Conservation (phyloP, 805 yeast species). For the Candida taoyuanica region DNA sequence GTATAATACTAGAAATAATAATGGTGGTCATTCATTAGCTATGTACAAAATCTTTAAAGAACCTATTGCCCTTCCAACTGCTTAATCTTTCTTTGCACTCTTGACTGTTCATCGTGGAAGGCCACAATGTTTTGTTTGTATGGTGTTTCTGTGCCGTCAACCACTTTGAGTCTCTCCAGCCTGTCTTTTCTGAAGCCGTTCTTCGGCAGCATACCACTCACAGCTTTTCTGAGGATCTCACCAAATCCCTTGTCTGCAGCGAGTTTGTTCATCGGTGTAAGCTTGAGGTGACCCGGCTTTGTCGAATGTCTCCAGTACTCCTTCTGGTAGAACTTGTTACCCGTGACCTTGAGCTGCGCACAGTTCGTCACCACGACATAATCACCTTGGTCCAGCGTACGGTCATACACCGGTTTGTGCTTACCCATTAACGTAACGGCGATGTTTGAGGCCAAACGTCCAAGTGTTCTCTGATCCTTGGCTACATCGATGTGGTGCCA, state of each 20-base stretch:
- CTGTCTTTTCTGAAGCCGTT: conserved; percentile 76
- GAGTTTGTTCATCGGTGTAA: conserved; percentile 75
- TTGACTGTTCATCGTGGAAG: conserved; percentile 70
- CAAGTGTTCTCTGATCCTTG: conserved; percentile 77
- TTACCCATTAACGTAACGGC: conserved; percentile 93
- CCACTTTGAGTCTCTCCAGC: conserved; percentile 77
- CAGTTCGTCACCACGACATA: conserved; percentile 96
- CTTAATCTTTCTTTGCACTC: conserved; percentile 40
- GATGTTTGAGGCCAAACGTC: conserved; percentile 86
- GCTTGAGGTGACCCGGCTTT: conserved; percentile 84
- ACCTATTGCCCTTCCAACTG: conserved; percentile 12
- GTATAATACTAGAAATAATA: background rate
- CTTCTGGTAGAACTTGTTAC: conserved; percentile 76
- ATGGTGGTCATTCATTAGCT: background rate
- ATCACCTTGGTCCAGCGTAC: conserved; percentile 85
- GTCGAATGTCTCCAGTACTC: conserved; percentile 86
- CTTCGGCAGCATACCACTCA: conserved; percentile 94
- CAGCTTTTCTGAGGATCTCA: conserved; percentile 84
- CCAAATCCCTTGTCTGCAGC: conserved; percentile 77
- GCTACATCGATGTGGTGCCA: conserved; percentile 98
- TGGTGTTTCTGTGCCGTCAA: conserved; percentile 86
- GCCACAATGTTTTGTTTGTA: conserved; percentile 80
- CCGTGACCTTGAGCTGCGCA: conserved; percentile 73
- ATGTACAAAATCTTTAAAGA: too few relatives aligned
- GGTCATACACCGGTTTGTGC: conserved; percentile 87